Evolutionary conservation across 192 early-diverging fungal genomes (phyloP), one percentile per base, ranked within the genome.

Genomic region (Linnemannia hyalina): DNA sequence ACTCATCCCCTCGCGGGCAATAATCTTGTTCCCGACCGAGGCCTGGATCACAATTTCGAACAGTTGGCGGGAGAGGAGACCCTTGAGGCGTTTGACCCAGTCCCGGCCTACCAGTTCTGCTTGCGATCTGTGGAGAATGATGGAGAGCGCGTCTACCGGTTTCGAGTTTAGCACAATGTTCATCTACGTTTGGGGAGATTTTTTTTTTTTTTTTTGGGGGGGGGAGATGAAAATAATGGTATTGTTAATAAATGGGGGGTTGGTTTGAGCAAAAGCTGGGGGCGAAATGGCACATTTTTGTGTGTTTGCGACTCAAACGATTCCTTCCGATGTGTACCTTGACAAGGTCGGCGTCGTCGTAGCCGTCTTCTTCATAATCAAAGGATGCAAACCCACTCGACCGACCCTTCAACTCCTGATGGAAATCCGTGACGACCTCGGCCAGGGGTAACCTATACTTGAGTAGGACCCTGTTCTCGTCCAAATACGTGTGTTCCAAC

Each of bases 31-130:
- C n/a, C 95, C 96, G 13, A 97, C 89, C 0, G 95, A 89, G 0
- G 96, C 97, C 82, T 99, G 98, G 73, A 99, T 98, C 10, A 93
- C 92, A 63, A 99, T 95, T 87, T 99, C 98, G 90, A 97, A 97
- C 44, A 99, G 89, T 81, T 99, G 97, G 26, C 97, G 93, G 88
- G 89, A 92, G 65, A 99, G 95, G 44, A 99, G 93, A 15, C 91
- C 92, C 75, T 96, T 97, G 20, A 99, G 89, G 46, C 94, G 89
- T 76, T 94, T 94, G 29, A 95, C 95, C 92, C 97, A 96, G 46
- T 96, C 94, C 35, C 96, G 94, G 0, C 96, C 97, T 16, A 95
- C 93, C 11, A 82, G 70, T 18, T 95, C 93, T 1, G 94, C 91
- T 49, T 93, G 91, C 26, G 90, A 91, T 35, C 93, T 91, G 87